A percentile compares a stretch with the other conserved stretches of the same genome.
Evolutionary conservation across 306 rosid genomes (phyloP).

Genomic region (Begonia peltatifolia): DNA sequence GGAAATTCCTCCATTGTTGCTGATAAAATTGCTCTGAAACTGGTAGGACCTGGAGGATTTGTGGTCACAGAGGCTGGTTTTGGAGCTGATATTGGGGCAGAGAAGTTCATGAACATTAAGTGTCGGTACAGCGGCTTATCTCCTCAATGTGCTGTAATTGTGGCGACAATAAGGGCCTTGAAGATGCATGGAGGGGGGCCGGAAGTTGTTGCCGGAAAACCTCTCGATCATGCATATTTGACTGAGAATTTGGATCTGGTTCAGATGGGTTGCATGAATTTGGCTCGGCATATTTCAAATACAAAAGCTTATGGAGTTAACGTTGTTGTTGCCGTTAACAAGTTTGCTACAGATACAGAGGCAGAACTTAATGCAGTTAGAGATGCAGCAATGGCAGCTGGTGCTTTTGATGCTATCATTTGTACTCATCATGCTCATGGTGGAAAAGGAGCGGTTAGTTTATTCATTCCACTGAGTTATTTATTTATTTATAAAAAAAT

Average conservation of each 20-base stretch:
- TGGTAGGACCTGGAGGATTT: constrained; percentile 94
- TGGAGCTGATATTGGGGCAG: constrained; percentile 94
- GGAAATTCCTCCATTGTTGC: constrained; percentile 97
- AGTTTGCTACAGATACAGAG: constrained; percentile 77
- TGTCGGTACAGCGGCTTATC: constrained; percentile 84
- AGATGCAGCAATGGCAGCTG: constrained; percentile 66
- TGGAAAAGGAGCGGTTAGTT: constrained; percentile 93
- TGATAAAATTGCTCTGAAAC: constrained; percentile 89
- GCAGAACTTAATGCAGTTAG: constrained; percentile 68
- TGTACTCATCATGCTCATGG: constrained; percentile 96
- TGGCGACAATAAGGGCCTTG: constrained; percentile 86
- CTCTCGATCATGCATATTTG: constrained; percentile 78
- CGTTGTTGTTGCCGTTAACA: constrained; percentile 88
- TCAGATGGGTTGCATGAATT: constrained; percentile 86
- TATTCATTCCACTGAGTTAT: too few relatives aligned
- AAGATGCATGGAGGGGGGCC: constrained; percentile 99
- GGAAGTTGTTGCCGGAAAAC: constrained; percentile 81
- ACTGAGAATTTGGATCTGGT: constrained; percentile 68
- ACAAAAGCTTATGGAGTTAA: constrained; percentile 74
- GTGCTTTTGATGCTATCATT: constrained; percentile 82
- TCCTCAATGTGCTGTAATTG: constrained; percentile 87
- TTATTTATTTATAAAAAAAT: too few relatives aligned
- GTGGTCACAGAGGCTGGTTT: constrained; percentile 99
- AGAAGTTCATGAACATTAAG: constrained; percentile 92
- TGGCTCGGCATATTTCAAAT: constrained; percentile 68